Conservation (phyloP, 129 eudicot genomes). For the Flaveria linearis region DNA sequence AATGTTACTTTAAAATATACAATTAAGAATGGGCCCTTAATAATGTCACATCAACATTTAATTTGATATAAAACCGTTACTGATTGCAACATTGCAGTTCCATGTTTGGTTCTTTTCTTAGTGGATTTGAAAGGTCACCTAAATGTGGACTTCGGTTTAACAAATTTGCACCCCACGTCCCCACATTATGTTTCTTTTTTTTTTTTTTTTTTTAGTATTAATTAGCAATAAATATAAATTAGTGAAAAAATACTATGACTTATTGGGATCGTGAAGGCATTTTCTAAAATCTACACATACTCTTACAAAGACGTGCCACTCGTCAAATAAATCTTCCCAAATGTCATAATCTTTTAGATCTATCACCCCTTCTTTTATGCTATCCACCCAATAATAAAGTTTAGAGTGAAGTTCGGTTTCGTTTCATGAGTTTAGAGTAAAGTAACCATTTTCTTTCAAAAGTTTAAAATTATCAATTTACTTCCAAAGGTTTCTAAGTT, state of each 20-base stretch:
- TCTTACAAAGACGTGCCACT: slow-evolving; percentile 6
- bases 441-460: too few relatives aligned
- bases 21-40: neutral
- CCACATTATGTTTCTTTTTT: neutral
- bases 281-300: neutral
- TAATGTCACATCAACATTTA: neutral
- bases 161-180: neutral
- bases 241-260: neutral
- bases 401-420: neutral
- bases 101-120: neutral
- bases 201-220: neutral
- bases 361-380: neutral
- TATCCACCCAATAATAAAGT: slow-evolving; percentile 3
- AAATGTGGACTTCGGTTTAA: neutral
- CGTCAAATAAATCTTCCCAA: too few relatives aligned
- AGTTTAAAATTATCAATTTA: too few relatives aligned
- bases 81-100: slow-evolving; percentile 8
- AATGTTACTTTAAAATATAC: neutral
- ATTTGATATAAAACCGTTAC: neutral
- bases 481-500: too few relatives aligned
- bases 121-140: slow-evolving; percentile 24
- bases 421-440: neutral
- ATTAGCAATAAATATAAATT: neutral
- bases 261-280: too few relatives aligned
- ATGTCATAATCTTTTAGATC: neutral